Conservation (phyloP, 257 asterid genomes). For the Ocimum tenuiflorum region DNA sequence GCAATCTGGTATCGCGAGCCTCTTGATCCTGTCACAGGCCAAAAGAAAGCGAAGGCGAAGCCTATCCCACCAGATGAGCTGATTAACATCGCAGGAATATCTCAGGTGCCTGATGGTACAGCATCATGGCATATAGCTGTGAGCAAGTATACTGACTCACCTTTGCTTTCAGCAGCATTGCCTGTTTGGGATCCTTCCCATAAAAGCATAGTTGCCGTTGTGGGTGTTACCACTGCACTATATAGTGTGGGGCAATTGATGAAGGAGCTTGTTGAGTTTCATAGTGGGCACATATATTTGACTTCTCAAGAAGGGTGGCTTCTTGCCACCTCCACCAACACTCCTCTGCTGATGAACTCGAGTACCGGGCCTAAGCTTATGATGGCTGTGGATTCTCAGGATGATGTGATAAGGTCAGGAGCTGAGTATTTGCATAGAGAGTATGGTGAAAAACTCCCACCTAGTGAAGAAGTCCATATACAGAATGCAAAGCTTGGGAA, state of each 20-base stretch:
- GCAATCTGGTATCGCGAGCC: constrained; percentile 83
- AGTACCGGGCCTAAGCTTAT: constrained; percentile 57
- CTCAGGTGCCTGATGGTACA: constrained; percentile 86
- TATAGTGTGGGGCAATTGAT: constrained; percentile 85
- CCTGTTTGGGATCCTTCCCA: constrained; percentile 77
- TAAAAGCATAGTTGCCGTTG: constrained; percentile 74
- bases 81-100: constrained; percentile 80
- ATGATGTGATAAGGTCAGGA: constrained; percentile 60
- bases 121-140: constrained; percentile 95
- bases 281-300: constrained; percentile 79
- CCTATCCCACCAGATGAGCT: constrained; percentile 69
- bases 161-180: constrained; percentile 82
- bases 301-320: constrained; percentile 96
- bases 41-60: constrained; percentile 47
- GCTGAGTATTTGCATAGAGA: constrained; percentile 58
- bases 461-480: constrained; percentile 71
- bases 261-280: constrained; percentile 85
- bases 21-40: constrained; percentile 67
- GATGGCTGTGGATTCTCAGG: constrained; percentile 74
- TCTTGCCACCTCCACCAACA: constrained; percentile 70
- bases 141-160: constrained; percentile 76
- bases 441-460: constrained; percentile 50
- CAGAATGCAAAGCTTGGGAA: constrained; percentile 70
- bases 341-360: constrained; percentile 62
- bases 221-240: constrained; percentile 85